A percentile compares a stretch with the other conserved stretches of the same genome.
Conservation (phyloP, 1,139 yeast genomes). For the Geotrichum klebahnii region DNA sequence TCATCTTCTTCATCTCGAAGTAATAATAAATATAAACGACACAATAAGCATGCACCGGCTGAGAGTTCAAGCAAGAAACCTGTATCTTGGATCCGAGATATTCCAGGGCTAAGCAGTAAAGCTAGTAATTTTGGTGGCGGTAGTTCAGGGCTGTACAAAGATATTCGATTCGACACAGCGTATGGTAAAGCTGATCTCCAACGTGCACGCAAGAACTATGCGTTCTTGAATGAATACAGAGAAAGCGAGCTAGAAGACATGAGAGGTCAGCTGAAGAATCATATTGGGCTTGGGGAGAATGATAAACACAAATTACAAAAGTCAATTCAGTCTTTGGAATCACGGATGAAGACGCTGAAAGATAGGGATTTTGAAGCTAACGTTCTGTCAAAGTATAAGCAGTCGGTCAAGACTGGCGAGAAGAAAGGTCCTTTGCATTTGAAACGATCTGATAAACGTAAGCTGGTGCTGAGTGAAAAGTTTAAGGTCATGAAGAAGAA, state of each 20-base stretch:
- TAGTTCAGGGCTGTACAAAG: constrained; percentile 50
- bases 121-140: neutral
- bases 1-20: constrained; percentile 4
- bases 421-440: constrained; percentile 59
- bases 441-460: constrained; percentile 74
- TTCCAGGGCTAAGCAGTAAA: constrained; percentile 58
- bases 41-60: constrained; percentile 71
- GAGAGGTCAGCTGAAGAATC: constrained; percentile 47
- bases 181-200: constrained; percentile 75
- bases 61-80: constrained; percentile 68
- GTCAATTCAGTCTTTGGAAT: constrained; percentile 52
- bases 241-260: constrained; percentile 58
- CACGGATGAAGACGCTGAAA: constrained; percentile 71
- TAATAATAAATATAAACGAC: constrained; percentile 25
- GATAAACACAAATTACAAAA: constrained; percentile 56
- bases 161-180: constrained; percentile 86
- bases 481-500: constrained; percentile 77
- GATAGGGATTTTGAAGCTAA: constrained; percentile 70
- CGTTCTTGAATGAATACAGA: constrained; percentile 81
- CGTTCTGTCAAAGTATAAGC: constrained; percentile 52
- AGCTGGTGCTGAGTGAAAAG: constrained; percentile 81
- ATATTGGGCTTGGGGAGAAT: constrained; percentile 38
- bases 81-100: constrained; percentile 65
- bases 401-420: constrained; percentile 44
- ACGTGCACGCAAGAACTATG: constrained; percentile 65